Conservation (phyloP, 441 rosid genomes). For the Raphanus hybrid region DNA sequence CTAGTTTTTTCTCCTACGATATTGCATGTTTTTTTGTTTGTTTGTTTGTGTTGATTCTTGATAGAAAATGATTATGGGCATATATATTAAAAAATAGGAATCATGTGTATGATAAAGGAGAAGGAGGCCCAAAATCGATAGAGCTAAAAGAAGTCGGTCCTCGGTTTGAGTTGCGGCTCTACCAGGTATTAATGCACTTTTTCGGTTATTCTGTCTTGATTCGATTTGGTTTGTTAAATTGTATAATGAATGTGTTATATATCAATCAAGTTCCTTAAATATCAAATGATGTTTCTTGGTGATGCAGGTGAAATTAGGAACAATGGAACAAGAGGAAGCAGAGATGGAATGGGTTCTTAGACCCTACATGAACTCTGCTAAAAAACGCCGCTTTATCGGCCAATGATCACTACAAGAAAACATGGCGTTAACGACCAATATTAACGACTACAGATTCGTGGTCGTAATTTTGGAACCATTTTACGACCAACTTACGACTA, state of each 20-base stretch:
- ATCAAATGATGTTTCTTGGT: too few species aligned
- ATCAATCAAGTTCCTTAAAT: too few species aligned
- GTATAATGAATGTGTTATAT: too few species aligned
- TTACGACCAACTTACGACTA: too few species aligned
- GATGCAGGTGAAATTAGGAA: slow-evolving; percentile 77
- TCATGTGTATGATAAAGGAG: slow-evolving; percentile 78
- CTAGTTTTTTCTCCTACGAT: slow-evolving; percentile 10
- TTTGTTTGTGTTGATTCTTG: background rate
- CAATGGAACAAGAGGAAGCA: slow-evolving; percentile 87
- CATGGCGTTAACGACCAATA: too few species aligned
- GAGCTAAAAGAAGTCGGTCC: slow-evolving; percentile 93
- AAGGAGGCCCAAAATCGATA: slow-evolving; percentile 79
- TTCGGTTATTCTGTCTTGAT: background rate
- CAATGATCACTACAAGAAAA: slow-evolving; percentile 33
- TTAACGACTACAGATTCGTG: too few species aligned
- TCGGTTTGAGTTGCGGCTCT: slow-evolving; percentile 83
- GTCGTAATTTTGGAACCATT: too few species aligned
- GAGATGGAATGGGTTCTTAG: slow-evolving; percentile 83
- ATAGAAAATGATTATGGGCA: slow-evolving; percentile 25
- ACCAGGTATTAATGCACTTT: slow-evolving; percentile 55
- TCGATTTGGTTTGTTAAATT: background rate
- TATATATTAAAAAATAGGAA: slow-evolving; percentile 52
- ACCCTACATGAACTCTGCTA: slow-evolving; percentile 90
- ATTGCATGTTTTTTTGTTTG: background rate
- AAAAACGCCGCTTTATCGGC: slow-evolving; percentile 68